Evolutionary conservation across 441 rosid species (phyloP), one percentile per base, ranked within the genome.

Genomic region (Erodium moschatum): DNA sequence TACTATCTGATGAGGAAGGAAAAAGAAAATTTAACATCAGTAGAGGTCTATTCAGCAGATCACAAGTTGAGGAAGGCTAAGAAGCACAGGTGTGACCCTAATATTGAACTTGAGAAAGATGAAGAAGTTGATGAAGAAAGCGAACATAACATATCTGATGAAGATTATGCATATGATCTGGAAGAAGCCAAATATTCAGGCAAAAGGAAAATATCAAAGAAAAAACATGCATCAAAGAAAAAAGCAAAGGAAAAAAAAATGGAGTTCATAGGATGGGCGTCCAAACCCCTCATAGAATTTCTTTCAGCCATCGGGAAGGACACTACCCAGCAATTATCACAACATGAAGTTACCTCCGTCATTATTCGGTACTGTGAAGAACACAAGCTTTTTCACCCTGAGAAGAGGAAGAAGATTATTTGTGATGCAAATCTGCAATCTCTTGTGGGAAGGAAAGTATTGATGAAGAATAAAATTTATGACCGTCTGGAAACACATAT

Each of bases 1-100:
- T 87, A 87, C 35, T 87, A 89, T 89, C 84, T 80, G 66, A 78
- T 81, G 38, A 69, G 79, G 33, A 87, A 87, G 76, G 82, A 77
- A 21, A 65, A 73, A 58, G 87, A 85, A 71, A 65, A 72, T 13
- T 76, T 83, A 72, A 82, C 75, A 62, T 65, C 80, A 67, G 82
- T 81, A 29, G 77, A 81, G n/a, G 75, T 85, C 67, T 75, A 75
- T 73, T 70, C 77, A 1, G 82, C 87, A 42, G 72, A 79, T 68
- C 70, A 40, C 52, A 60, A 69, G 44, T 38, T 85, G 80, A 77
- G 70, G 80, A 82, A 69, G 66, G 77, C 82, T 21, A 69, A 67
- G 33, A 65, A 3, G 72, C 21, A 15, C 5, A 12, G 8, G 44
- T 40, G 58, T 56, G 58, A 52, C 64, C 20, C 20, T 60, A 27